Percentiles rank a stretch among this genome's conserved stretches.
These are phyloP conservation scores for Coniferiporia sulphurascens DNA, from an alignment of 1,284 basidiomycete genomes.

Conservation along the genomic window DNA sequence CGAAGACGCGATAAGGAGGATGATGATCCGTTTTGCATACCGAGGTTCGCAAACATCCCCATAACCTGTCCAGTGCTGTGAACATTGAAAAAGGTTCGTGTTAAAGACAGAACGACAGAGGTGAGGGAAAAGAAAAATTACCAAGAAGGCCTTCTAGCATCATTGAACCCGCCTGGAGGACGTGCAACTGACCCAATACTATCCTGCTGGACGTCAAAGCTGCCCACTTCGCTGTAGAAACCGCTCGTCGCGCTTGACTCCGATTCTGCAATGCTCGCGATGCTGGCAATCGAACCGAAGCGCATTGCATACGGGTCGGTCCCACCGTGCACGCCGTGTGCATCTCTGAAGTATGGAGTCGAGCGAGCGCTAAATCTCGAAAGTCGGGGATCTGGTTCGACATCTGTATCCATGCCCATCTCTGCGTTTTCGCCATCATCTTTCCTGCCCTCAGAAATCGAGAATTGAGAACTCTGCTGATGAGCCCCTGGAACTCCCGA, in stretches of 20 bases:
- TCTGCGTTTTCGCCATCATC: slow-evolving; percentile 7
- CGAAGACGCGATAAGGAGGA: slow-evolving; percentile 9
- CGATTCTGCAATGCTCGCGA: slow-evolving; percentile 39
- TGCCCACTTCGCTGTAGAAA: slow-evolving; percentile 47
- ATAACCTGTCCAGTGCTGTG: slow-evolving; percentile 24
- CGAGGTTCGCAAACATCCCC: slow-evolving; percentile 20
- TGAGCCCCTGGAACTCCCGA: slow-evolving; percentile 26
- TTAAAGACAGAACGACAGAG: slow-evolving; percentile 13
- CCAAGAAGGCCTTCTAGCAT: slow-evolving; percentile 46
- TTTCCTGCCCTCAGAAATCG: slow-evolving; percentile 4
- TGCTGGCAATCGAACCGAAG: slow-evolving; percentile 55
- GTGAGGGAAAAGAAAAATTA: slow-evolving; percentile 22
- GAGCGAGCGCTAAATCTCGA: not conserved
- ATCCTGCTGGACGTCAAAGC: slow-evolving; percentile 33
- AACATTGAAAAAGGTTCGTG: slow-evolving; percentile 11
- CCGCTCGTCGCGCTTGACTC: slow-evolving; percentile 50
- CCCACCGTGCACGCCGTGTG: not conserved
- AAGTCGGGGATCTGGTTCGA: not conserved
- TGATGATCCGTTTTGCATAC: slow-evolving; percentile 15
- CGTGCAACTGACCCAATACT: slow-evolving; percentile 21
- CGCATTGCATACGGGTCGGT: slow-evolving; percentile 42
- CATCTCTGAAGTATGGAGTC: slow-evolving; percentile 6
- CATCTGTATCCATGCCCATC: slow-evolving; percentile 6
- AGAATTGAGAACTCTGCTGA: slow-evolving; percentile 11
- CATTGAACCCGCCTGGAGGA: slow-evolving; percentile 25